Evolutionary conservation across 306 rosid genomes (phyloP).

Genomic region (Begonia fuchsioides): DNA sequence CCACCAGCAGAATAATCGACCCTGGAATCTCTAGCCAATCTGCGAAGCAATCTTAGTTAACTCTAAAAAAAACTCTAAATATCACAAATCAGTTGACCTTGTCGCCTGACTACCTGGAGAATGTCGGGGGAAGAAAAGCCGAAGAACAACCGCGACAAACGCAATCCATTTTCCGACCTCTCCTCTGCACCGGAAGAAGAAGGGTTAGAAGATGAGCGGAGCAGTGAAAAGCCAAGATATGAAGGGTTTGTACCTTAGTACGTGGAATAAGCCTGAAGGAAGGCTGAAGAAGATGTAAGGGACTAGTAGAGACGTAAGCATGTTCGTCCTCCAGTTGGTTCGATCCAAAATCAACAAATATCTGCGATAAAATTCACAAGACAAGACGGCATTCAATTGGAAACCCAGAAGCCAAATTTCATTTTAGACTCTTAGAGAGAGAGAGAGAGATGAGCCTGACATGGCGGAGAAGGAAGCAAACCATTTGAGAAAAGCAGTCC

Average conservation of each 20-base stretch:
- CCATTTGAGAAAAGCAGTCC: constrained; percentile 40
- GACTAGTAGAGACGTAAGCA: constrained; percentile 67
- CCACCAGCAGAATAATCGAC: constrained; percentile 65
- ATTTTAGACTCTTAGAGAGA: background rate
- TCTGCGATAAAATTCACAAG: constrained; percentile 18
- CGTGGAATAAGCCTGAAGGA: constrained; percentile 43
- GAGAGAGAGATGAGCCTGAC: constrained; percentile 13
- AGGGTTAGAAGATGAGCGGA: background rate
- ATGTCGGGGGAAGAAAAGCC: constrained; percentile 73
- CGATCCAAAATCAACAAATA: constrained; percentile 77
- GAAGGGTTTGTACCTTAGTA: constrained; percentile 34
- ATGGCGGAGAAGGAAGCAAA: constrained; percentile 48
- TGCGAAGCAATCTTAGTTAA: constrained; percentile 11
- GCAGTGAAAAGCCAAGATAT: background rate
- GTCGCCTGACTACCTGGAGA: constrained; percentile 47
- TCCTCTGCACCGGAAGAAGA: constrained; percentile 29
- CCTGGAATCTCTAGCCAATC: constrained; percentile 83
- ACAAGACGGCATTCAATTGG: too few species aligned
- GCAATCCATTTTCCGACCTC: constrained; percentile 82
- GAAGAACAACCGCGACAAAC: constrained; percentile 49
- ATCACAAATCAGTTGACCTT: too few species aligned
- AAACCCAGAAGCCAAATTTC: background rate
- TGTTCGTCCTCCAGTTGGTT: constrained; percentile 85
- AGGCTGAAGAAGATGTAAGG: constrained; percentile 85
- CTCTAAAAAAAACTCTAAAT: background rate